Conservation (phyloP, 306 rosid species). For the Dryas drummondii region DNA sequence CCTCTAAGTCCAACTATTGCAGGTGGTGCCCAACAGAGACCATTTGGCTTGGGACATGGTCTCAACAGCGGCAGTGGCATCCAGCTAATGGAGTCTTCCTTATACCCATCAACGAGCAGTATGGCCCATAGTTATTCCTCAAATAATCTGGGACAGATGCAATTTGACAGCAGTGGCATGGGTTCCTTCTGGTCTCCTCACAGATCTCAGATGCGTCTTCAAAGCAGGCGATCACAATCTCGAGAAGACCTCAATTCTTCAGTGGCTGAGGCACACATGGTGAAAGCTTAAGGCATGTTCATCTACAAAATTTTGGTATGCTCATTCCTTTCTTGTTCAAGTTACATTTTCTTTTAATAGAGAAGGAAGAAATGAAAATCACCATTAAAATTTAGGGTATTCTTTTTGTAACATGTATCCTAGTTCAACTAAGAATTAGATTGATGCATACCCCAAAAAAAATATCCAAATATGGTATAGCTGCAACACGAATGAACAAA, state of each 20-base stretch:
- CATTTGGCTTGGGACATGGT: too few relatives aligned
- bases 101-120: conserved; percentile 57
- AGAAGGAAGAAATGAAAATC: conserved; percentile 9
- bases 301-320: conserved; percentile 48
- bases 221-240: conserved; percentile 95
- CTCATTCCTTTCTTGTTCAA: conserved; percentile 29
- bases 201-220: conserved; percentile 87
- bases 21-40: too few relatives aligned
- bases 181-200: conserved; percentile 81
- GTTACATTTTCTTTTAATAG: conserved; percentile 18
- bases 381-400: conserved; percentile 30
- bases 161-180: conserved; percentile 51
- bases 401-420: conserved; percentile 38
- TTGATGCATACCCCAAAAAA: conserved; percentile 6
- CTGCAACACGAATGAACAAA: not conserved
- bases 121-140: conserved; percentile 85
- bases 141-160: conserved; percentile 83
- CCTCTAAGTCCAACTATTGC: too few relatives aligned
- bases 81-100: too few relatives aligned
- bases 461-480: not conserved
- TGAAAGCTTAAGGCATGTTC: conserved; percentile 55
- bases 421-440: conserved; percentile 31
- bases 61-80: too few relatives aligned
- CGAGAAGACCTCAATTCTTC: conserved; percentile 90
- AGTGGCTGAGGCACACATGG: conserved; percentile 67